These are phyloP conservation scores for Aechmea fasciata DNA, from an alignment of 176 grass and related monocot genomes.

Conservation along the genomic window DNA sequence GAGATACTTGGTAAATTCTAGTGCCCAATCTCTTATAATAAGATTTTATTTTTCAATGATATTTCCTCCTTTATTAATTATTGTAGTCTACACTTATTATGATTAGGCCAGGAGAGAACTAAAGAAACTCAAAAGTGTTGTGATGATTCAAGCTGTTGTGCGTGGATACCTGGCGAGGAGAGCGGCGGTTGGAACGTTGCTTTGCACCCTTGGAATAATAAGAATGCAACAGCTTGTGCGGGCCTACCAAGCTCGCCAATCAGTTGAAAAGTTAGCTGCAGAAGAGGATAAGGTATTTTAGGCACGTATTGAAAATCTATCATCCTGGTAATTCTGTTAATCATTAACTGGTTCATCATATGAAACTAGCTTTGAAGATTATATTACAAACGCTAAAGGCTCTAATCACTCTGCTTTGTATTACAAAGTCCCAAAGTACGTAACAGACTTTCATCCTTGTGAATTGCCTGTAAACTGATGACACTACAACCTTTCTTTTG, in stretches of 20 bases:
- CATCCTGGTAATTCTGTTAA: background rate
- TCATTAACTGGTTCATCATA: background rate
- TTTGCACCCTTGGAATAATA: background rate
- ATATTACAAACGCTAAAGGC: background rate
- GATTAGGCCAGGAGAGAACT: slow-evolving; percentile 13
- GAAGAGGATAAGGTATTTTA: slow-evolving; percentile 1
- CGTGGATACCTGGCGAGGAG: slow-evolving; percentile 6
- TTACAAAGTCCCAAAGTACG: background rate
- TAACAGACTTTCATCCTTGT: background rate
- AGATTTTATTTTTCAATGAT: background rate
- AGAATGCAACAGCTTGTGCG: slow-evolving; percentile 2
- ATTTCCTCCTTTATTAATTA: background rate
- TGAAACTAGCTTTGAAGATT: background rate
- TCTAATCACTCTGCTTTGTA: background rate
- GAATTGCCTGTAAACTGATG: background rate
- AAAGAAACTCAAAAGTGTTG: background rate
- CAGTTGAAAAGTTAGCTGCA: slow-evolving; percentile 4
- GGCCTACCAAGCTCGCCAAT: background rate
- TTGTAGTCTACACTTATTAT: background rate
- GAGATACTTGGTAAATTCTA: slow-evolving; percentile 19
- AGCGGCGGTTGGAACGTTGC: slow-evolving; percentile 5
- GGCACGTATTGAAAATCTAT: background rate
- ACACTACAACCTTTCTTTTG: background rate
- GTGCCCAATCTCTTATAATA: background rate
- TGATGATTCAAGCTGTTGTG: slow-evolving; percentile 2